phyloP scores from a whole-genome alignment of 768 basidiomycete species.

The Xanthoconium purpureum region DNA sequence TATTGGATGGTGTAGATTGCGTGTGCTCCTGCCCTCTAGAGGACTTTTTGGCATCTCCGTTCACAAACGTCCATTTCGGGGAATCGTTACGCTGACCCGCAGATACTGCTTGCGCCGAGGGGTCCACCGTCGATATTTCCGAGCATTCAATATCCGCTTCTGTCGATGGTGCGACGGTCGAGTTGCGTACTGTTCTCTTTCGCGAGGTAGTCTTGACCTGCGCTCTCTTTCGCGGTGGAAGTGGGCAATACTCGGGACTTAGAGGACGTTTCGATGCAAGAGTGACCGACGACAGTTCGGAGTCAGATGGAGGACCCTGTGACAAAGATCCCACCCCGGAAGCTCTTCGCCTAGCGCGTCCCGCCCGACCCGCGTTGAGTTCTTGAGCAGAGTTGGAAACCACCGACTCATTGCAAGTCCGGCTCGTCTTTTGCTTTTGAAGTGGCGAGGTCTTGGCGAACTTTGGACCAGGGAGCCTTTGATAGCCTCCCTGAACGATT shows the following conservation, averaged over 20 bases:
- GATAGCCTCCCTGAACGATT: slow-evolving; percentile 8
- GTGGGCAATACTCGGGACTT: slow-evolving; percentile 7
- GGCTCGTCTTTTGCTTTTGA: not conserved
- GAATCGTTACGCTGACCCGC: not conserved
- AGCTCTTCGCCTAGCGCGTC: not conserved
- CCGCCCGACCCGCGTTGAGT: not conserved
- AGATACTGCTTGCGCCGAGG: not conserved
- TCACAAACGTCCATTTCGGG: slow-evolving; percentile 23
- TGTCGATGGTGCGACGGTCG: not conserved
- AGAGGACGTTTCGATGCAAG: slow-evolving; percentile 15
- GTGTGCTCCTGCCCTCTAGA: not conserved
- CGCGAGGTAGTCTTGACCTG: not conserved
- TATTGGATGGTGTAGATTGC: not conserved
- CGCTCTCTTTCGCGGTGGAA: slow-evolving; percentile 9
- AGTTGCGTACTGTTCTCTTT: not conserved
- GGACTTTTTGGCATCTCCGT: not conserved
- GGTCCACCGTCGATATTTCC: not conserved
- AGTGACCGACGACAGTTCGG: not conserved
- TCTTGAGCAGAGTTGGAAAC: not conserved
- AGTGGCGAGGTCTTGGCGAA: not conserved
- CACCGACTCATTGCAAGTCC: not conserved
- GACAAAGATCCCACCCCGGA: not conserved
- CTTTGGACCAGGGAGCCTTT: slow-evolving; percentile 28
- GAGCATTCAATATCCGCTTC: not conserved
- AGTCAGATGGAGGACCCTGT: not conserved